A percentile compares a stretch with the other conserved stretches of the same genome.
These are phyloP conservation scores for Solanum ahanhuiri DNA, from an alignment of 257 asterid species.

Conservation along the genomic window DNA sequence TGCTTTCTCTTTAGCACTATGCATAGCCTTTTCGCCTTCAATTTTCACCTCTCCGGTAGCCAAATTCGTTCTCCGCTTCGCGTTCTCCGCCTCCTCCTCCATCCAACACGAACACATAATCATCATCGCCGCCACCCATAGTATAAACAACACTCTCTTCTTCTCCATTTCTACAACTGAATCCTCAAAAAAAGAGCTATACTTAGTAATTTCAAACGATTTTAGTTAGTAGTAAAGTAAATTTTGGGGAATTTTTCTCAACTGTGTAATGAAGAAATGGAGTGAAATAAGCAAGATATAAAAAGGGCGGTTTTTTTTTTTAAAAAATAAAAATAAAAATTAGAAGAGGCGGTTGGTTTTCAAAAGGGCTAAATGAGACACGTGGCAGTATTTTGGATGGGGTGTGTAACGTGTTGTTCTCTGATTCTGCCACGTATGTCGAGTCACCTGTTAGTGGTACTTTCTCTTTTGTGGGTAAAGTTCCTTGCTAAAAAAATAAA, in stretches of 20 bases:
- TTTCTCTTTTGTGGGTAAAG: too few species aligned
- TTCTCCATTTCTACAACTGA: constrained; percentile 1
- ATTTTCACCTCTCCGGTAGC: not conserved
- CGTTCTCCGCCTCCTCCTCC: not conserved
- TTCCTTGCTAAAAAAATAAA: too few species aligned
- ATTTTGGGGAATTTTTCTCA: too few species aligned
- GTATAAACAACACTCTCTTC: not conserved
- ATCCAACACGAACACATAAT: not conserved
- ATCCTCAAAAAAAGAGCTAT: not conserved
- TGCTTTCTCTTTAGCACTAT: constrained; percentile 17
- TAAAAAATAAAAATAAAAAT: not conserved
- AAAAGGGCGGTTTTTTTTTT: not conserved
- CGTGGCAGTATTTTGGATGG: not conserved
- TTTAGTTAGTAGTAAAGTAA: not conserved
- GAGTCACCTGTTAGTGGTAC: not conserved
- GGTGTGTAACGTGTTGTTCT: not conserved
- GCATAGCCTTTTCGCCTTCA: not conserved
- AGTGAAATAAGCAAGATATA: not conserved
- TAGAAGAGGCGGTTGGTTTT: not conserved
- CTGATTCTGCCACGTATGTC: not conserved
- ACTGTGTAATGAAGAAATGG: not conserved
- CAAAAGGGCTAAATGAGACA: not conserved
- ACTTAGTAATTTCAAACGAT: not conserved
- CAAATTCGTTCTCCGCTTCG: not conserved
- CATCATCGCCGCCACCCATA: constrained; percentile 1